These are phyloP conservation scores for Teratosphaeria destructans DNA, from an alignment of 2,329 filamentous ascomycete species.

Conservation along the genomic window DNA sequence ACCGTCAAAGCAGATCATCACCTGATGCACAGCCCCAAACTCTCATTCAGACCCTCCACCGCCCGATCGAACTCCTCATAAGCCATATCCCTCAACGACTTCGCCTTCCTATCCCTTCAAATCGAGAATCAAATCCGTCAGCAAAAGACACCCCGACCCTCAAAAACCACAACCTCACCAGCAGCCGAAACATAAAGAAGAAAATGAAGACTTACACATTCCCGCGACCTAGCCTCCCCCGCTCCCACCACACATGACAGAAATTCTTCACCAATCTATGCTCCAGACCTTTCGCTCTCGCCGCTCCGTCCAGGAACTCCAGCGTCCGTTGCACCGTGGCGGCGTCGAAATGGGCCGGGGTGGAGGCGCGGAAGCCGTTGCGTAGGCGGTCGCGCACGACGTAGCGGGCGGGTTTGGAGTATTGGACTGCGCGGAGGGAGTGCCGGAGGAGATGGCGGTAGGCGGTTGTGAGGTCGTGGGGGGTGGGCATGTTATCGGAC, in stretches of 20 bases:
- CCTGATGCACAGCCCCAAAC: constrained; percentile 51
- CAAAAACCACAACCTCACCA: background rate
- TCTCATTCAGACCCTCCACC: constrained; percentile 62
- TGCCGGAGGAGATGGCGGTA: constrained; percentile 62
- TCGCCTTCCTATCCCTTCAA: background rate
- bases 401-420: constrained; percentile 57
- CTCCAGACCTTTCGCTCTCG: constrained; percentile 54
- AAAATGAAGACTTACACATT: constrained; percentile 8
- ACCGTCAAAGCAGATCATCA: constrained; percentile 2
- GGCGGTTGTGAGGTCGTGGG: constrained; percentile 11
- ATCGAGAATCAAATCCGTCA: background rate
- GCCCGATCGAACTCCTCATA: constrained; percentile 59
- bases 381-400: constrained; percentile 44
- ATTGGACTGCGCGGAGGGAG: constrained; percentile 60
- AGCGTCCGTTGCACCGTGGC: constrained; percentile 53
- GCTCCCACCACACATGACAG: constrained; percentile 39
- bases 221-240: constrained; percentile 26
- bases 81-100: constrained; percentile 19
- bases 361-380: constrained; percentile 44
- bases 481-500: background rate
- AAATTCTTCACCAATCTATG: constrained; percentile 63
- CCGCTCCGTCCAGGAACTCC: constrained; percentile 59
- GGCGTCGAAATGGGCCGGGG: constrained; percentile 36
- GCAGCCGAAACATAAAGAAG: background rate
- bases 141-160: background rate